These are phyloP conservation scores for Dacryopinax spathularia DNA, from an alignment of 768 basidiomycete species.

Conservation along the genomic window DNA sequence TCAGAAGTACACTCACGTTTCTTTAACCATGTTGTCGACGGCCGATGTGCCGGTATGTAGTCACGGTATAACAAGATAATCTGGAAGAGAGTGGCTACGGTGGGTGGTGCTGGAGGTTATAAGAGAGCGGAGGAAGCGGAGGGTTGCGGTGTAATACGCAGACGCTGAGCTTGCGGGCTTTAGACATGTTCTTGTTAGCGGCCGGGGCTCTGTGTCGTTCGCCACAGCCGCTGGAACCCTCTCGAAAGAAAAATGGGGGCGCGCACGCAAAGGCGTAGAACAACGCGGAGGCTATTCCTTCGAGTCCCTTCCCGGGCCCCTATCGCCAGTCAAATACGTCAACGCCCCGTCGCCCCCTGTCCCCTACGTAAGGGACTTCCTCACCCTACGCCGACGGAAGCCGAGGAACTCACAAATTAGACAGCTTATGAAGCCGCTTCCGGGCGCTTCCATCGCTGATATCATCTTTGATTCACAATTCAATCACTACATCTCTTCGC, in stretches of 20 bases:
- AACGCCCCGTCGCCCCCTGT: too few relatives aligned
- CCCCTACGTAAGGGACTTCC: too few relatives aligned
- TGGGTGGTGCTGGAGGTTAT: not conserved
- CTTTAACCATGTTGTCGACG: slow-evolving; percentile 12
- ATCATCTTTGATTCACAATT: too few relatives aligned
- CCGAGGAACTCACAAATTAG: too few relatives aligned
- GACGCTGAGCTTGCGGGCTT: not conserved
- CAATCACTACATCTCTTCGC: too few relatives aligned
- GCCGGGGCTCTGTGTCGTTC: too few relatives aligned
- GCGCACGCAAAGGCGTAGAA: not conserved
- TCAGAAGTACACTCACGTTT: slow-evolving; percentile 10
- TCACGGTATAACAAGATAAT: not conserved
- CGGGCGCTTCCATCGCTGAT: too few relatives aligned
- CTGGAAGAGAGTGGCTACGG: not conserved
- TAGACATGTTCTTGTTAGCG: too few relatives aligned
- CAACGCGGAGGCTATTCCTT: slow-evolving; percentile 2
- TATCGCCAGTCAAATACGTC: too few relatives aligned
- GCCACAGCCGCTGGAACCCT: slow-evolving; percentile 4
- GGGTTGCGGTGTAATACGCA: not conserved
- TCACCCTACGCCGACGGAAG: too few relatives aligned
- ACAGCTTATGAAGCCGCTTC: too few relatives aligned
- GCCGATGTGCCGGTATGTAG: not conserved
- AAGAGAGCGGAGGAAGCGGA: not conserved
- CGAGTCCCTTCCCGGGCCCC: not conserved
- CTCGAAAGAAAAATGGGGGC: slow-evolving; percentile 3